Evolutionary conservation across 2,329 filamentous ascomycete species (phyloP).

Genomic region (Orbilia blumenaviensis): DNA sequence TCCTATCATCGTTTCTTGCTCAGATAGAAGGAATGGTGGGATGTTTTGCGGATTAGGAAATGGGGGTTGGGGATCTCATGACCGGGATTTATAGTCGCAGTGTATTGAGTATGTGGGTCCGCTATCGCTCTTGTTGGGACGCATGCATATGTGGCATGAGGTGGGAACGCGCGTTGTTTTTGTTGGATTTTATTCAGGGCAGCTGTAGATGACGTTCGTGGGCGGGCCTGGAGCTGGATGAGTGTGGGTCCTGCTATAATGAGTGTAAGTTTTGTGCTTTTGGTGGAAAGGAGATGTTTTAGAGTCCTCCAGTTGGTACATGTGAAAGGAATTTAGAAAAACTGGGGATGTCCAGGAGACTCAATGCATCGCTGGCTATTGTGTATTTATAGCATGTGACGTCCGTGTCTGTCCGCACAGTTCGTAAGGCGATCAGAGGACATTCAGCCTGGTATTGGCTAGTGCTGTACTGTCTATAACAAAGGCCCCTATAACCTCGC

Average conservation of each 20-base stretch:
- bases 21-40: not conserved
- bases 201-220: not conserved
- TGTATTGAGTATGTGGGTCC: not conserved
- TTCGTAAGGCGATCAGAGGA: not conserved
- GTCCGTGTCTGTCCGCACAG: not conserved
- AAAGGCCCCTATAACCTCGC: not conserved
- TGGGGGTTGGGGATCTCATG: slow-evolving; percentile 13
- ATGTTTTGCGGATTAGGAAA: not conserved
- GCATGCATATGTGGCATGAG: slow-evolving; percentile 6
- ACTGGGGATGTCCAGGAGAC: not conserved
- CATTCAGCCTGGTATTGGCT: not conserved
- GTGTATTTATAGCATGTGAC: not conserved
- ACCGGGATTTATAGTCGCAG: not conserved
- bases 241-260: not conserved
- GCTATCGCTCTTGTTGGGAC: slow-evolving; percentile 11
- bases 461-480: not conserved
- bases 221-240: slow-evolving; percentile 5
- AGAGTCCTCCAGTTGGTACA: not conserved
- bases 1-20: slow-evolving; percentile 41
- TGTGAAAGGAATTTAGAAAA: not conserved
- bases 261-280: not conserved
- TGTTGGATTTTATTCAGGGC: slow-evolving; percentile 24
- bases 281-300: not conserved
- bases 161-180: slow-evolving; percentile 13
- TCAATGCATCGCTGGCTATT: not conserved